phyloP scores from a whole-genome alignment of 2,329 filamentous ascomycete genomes.

The Aureobasidium namibiae region DNA sequence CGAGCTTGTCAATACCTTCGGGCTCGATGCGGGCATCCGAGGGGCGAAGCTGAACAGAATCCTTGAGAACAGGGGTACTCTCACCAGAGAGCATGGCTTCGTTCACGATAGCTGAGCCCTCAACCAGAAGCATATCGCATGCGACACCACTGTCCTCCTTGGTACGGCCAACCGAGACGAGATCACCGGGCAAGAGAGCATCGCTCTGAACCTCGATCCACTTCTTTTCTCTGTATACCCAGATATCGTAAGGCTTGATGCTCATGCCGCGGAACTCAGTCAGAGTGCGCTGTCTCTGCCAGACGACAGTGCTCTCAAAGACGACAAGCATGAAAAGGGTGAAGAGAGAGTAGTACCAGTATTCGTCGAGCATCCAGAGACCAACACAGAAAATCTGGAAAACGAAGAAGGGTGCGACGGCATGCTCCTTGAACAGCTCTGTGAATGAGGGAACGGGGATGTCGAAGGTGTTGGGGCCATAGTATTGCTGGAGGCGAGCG shows the following conservation, averaged over 20 bases:
- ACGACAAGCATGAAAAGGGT: conserved; percentile 96
- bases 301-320: conserved; percentile 97
- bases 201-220: conserved; percentile 89
- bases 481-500: conserved; percentile 76
- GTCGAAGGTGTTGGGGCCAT: conserved; percentile 92
- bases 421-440: conserved; percentile 96
- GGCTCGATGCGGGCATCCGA: conserved; percentile 71
- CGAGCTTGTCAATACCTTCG: conserved; percentile 91
- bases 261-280: conserved; percentile 98
- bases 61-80: conserved; percentile 92
- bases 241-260: conserved; percentile 96
- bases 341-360: conserved; percentile 99
- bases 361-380: conserved; percentile 97
- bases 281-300: conserved; percentile 93
- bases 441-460: conserved; percentile 94
- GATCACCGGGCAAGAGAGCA: conserved; percentile 82
- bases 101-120: conserved; percentile 95
- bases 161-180: conserved; percentile 84
- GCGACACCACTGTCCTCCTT: conserved; percentile 97
- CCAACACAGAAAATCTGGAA: conserved; percentile 99
- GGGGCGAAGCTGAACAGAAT: conserved; percentile 86
- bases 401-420: conserved; percentile 97
- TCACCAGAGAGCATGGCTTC: conserved; percentile 99
- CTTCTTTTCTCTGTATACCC: conserved; percentile 76
- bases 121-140: conserved; percentile 91